Evolutionary conservation across 2,329 filamentous ascomycete genomes (phyloP).

Genomic region (Fusarium odoratissimum): DNA sequence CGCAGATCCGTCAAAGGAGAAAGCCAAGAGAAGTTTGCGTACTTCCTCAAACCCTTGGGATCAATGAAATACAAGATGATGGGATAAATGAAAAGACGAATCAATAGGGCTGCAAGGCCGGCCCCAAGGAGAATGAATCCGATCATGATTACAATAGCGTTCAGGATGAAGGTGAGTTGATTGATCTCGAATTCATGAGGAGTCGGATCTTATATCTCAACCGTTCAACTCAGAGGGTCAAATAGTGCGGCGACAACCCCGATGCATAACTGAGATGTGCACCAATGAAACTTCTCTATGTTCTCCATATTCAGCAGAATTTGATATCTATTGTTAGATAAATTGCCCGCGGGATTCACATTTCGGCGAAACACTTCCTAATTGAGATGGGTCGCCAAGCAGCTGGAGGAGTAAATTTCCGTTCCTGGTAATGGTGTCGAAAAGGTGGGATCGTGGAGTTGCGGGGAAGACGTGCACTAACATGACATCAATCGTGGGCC

Average conservation of each 20-base stretch:
- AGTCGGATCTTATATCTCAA: background rate
- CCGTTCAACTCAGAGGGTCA: too few relatives aligned
- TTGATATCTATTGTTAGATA: background rate
- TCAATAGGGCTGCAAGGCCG: background rate
- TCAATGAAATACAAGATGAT: slow-evolving; percentile 39
- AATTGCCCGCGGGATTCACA: background rate
- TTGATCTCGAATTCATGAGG: background rate
- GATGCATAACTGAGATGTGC: background rate
- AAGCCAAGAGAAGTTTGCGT: slow-evolving; percentile 32
- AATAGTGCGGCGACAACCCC: background rate
- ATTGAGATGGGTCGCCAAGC: background rate
- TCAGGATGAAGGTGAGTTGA: background rate
- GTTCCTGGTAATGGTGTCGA: background rate
- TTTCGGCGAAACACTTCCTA: background rate
- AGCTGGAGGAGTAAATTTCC: slow-evolving; percentile 3
- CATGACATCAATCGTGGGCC: background rate
- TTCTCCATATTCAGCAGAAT: background rate
- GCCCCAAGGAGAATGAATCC: slow-evolving; percentile 11
- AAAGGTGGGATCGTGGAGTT: background rate
- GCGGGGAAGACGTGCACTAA: background rate
- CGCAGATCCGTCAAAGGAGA: slow-evolving; percentile 38
- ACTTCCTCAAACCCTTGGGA: slow-evolving; percentile 51
- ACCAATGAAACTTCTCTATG: background rate
- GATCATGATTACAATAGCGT: background rate
- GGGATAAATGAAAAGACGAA: slow-evolving; percentile 33